Base-by-base conservation (phyloP, 2,329 filamentous ascomycete genomes). In the Hortaea sp. region DNA sequence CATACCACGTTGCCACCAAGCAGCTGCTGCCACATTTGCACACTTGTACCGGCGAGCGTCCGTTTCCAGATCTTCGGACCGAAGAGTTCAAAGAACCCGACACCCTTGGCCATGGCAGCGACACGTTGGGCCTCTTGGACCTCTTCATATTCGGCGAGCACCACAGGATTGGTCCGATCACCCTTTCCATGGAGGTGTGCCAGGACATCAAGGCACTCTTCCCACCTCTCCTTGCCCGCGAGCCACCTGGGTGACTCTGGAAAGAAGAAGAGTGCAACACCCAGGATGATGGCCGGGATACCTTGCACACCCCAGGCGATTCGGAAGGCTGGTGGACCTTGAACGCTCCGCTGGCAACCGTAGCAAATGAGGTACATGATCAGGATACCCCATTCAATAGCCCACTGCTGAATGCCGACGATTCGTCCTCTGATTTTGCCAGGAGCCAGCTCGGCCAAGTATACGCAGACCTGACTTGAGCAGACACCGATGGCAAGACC, bases 21-120 rank as follows among this genome's bases (percentile, higher is more conserved):
- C 5, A 73, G 59, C 44, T 75, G 68, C 58, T 78, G 75, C 75
- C 76, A 79, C 20, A 73, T 72, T 57, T 79, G 76, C 2, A 78
- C 73, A 9, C 69, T 71, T 58, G 76, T 72, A 41, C 76, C 76
- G 11, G 74, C 73, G 41, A 78, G 50, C 2, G 75, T 78, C 11
- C 76, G 67, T 52, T 71, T 71, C 75, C 76, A 79, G 76, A 80
- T 80, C 57, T 20, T 20, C 20, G 20, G 20, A 20, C 20, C 20
- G 20, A 20, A 20, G 20, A 20, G 20, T 20, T 20, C 20, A 20
- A 20, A 20, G 20, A 20, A 20, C 20, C 20, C 20, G 20, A 20
- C 20, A 20, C 20, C 20, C 20, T 20, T 20, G 20, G 20, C 20
- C 20, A 20, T 20, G 20, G 20, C 20, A 20, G 20, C 20, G 20